Base-by-base conservation (phyloP, 192 early-diverging fungal species). In the Backusella parvicylindrica region DNA sequence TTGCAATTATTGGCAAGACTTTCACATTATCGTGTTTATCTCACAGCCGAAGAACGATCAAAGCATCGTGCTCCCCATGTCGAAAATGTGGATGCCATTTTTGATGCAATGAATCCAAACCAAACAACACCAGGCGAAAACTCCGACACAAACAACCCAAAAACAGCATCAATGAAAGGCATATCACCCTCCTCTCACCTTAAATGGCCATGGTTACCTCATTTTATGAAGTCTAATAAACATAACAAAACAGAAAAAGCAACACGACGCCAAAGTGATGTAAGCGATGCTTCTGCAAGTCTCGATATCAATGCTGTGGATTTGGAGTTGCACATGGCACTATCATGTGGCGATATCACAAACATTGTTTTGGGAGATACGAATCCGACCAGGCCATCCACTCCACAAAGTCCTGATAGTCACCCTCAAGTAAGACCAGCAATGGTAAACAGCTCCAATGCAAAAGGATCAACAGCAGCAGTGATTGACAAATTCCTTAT, bases 21-120 rank as follows among this genome's bases (percentile, higher is more conserved):
- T 15, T 87, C 86, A 6, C 81, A 85, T 70, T 87, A 84, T 37
- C 47, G 79, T 30, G 83, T 87, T 15, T 85, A 87, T 41, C 73
- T 87, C 7, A 84, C 82, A 18, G 80, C 84, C n/a, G 73, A 75
- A 41, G 84, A 85, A 70, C 75, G 72, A 3, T 77, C 81, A 7
- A 67, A 69, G n/a, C 81, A 79, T 70, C 77, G 81, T 41, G 35
- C 31, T 6, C 37, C 70, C 12, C 26, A 64, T 53, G 78, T 18
- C 72, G 70, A 37, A n/a, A 60, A 37, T 38, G 37, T 21, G 37
- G 36, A 16, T 43, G 37, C 36, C 6, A 70, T 26, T 40, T 63
- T 69, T 32, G 43, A 38, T 64, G 72, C 56, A 67, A 53, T 5
- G 41, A 75, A 26, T 70, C 76, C 40, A 77, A 68, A 70, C 30